A percentile compares a stretch with the other conserved stretches of the same genome.
phyloP scores from a whole-genome alignment of 176 grass and related monocot genomes.

The Carex kokanica region DNA sequence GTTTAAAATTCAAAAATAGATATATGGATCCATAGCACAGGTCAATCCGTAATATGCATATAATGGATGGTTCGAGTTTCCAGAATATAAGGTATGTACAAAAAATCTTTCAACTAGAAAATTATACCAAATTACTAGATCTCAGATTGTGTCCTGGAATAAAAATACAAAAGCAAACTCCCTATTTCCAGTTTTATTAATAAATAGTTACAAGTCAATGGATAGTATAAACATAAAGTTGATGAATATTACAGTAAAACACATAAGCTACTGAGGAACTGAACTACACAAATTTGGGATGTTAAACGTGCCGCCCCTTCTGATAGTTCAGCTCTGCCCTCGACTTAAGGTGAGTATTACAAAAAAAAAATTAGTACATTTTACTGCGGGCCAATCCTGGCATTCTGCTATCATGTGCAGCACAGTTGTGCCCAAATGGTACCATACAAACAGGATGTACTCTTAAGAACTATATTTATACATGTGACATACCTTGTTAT shows the following conservation, averaged over 20 bases:
- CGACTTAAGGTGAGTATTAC: neutral
- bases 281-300: neutral
- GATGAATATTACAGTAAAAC: neutral
- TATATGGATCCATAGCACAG: too few species aligned
- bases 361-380: neutral
- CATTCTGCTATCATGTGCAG: neutral
- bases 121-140: neutral
- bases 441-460: neutral
- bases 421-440: neutral
- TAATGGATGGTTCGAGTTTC: neutral
- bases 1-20: too few species aligned
- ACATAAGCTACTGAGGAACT: too few species aligned
- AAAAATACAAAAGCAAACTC: neutral
- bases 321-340: neutral
- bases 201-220: too few species aligned
- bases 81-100: neutral
- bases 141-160: neutral
- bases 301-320: neutral
- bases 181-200: neutral
- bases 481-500: constrained; percentile 62
- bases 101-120: neutral
- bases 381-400: neutral
- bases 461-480: neutral
- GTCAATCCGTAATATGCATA: too few species aligned
- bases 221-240: neutral